Evolutionary conservation across 495 filamentous ascomycete genomes (phyloP).

Genomic region (Hypoxylon fragiforme): DNA sequence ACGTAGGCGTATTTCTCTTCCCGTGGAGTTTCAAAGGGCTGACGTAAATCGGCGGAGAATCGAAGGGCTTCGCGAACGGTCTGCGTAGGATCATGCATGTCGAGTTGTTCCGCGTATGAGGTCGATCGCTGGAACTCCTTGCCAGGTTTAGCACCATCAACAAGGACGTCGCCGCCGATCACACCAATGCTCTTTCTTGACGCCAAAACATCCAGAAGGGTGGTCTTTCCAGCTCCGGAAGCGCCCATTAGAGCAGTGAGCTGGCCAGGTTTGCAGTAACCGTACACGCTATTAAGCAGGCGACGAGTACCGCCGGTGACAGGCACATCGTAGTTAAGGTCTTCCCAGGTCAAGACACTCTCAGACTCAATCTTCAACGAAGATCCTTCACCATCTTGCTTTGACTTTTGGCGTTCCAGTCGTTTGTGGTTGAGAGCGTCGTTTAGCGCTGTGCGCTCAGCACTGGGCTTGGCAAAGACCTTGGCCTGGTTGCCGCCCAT

Average conservation of each 20-base stretch:
- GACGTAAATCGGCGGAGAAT: constrained; percentile 81
- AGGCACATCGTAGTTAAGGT: constrained; percentile 79
- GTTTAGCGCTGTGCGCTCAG: constrained; percentile 71
- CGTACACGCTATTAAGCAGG: constrained; percentile 71
- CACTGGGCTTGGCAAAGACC: constrained; percentile 71
- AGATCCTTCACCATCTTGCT: constrained; percentile 49
- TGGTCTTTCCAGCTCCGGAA: constrained; percentile 87
- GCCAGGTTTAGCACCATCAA: constrained; percentile 68
- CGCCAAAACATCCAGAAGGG: constrained; percentile 77
- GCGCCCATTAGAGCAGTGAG: constrained; percentile 84
- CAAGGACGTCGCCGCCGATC: constrained; percentile 70
- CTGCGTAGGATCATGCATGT: constrained; percentile 75
- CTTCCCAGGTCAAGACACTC: constrained; percentile 75
- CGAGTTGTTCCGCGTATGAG: constrained; percentile 80
- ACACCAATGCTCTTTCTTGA: constrained; percentile 78
- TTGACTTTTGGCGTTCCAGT: constrained; percentile 56
- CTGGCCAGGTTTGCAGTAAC: constrained; percentile 77
- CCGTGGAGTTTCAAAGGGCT: constrained; percentile 67
- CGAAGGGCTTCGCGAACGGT: constrained; percentile 84
- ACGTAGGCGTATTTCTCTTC: constrained; percentile 82
- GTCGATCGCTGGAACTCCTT: constrained; percentile 71
- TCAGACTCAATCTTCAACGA: constrained; percentile 68
- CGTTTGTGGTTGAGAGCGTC: constrained; percentile 61
- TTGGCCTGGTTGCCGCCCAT: constrained; percentile 78
- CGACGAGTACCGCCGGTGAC: constrained; percentile 67